Base-by-base conservation (phyloP, 768 basidiomycete genomes). In the Lactifluus pinguis region DNA sequence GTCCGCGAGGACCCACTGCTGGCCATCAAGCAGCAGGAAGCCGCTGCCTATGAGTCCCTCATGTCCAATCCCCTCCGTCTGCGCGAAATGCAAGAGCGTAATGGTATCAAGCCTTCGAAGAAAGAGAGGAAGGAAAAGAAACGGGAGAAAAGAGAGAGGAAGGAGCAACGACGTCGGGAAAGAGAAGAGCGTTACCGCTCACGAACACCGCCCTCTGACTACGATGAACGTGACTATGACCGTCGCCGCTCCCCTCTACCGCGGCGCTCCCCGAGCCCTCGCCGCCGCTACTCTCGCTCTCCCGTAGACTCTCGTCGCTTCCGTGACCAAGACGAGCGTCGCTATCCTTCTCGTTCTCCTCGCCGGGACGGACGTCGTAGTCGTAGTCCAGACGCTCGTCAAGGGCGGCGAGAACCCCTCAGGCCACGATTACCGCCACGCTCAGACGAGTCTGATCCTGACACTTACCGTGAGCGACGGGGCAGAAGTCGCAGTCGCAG, bases 1-100 rank as follows among this genome's bases (percentile, higher is more conserved):
- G 86, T 99, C 63, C 87, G 97, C 38, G 97, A 98, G 73, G 97
- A 99, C 69, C 97, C 97, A 6, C 70, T 98, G 6, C 79, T 99
- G n/a, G 92, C 90, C 14, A 98, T 99, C 76, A 98, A 98, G 73
- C 89, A 94, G 70, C 95, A 98, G 69, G 95, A 99, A 73, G 94
- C 97, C 70, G 87, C 90, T 8, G 89, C 93, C 7, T 88, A 93
- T 66, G 84, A 97, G 65, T 83, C 91, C 2, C 76, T 97, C 42
- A 79, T 91, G 76, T 83, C 87, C 51, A 94, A 95, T 67, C 92
- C 92, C 34, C 81, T 92, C 36, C 89, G 89, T 25, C 75, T 94
- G 49, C 83, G 85, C 58, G 85, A 91, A 71, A 74, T 94, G 77
- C 85, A 90, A 71, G 83, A 88, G 71, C 79, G 84, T 42, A 85